Evolutionary conservation across 2,329 filamentous ascomycete species (phyloP).

Genomic region (Rutstroemia sydowiana): DNA sequence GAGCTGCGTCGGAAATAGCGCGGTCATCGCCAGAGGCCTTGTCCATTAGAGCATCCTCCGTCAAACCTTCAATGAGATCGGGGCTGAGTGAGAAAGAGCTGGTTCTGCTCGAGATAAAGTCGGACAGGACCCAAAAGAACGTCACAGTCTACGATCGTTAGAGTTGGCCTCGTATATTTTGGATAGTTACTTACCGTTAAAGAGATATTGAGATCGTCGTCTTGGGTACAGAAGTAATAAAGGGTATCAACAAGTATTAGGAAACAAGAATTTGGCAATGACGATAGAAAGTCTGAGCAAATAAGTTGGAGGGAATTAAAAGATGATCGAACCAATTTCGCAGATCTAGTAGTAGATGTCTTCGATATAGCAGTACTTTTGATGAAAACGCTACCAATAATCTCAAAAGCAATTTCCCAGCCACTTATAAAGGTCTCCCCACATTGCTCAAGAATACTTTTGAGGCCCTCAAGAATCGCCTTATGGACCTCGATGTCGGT

Average conservation of each 20-base stretch:
- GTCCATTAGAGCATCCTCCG: constrained; percentile 49
- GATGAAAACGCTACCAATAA: constrained; percentile 76
- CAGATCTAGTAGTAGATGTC: constrained; percentile 47
- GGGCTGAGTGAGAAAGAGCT: constrained; percentile 51
- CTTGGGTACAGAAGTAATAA: constrained; percentile 80
- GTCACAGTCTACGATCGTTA: constrained; percentile 62
- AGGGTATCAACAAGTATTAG: constrained; percentile 77
- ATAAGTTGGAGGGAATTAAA: constrained; percentile 89
- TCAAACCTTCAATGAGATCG: constrained; percentile 45
- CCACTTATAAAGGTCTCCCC: constrained; percentile 77
- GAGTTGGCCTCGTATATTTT: constrained; percentile 7
- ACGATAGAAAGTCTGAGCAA: constrained; percentile 84
- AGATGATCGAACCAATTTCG: constrained; percentile 72
- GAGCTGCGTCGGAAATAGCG: constrained; percentile 57
- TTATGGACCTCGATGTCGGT: constrained; percentile 75
- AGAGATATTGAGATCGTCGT: constrained; percentile 90
- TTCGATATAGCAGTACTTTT: constrained; percentile 15
- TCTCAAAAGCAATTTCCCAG: constrained; percentile 79
- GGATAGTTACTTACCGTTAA: constrained; percentile 60
- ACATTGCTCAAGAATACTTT: constrained; percentile 76
- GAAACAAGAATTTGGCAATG: constrained; percentile 64
- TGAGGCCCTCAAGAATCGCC: constrained; percentile 70
- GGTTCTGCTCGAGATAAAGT: constrained; percentile 64
- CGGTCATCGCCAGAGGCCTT: constrained; percentile 53
- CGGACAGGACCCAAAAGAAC: constrained; percentile 92